phyloP scores from a whole-genome alignment of 345 rosid species.

The Eucalyptus tenuipes region DNA sequence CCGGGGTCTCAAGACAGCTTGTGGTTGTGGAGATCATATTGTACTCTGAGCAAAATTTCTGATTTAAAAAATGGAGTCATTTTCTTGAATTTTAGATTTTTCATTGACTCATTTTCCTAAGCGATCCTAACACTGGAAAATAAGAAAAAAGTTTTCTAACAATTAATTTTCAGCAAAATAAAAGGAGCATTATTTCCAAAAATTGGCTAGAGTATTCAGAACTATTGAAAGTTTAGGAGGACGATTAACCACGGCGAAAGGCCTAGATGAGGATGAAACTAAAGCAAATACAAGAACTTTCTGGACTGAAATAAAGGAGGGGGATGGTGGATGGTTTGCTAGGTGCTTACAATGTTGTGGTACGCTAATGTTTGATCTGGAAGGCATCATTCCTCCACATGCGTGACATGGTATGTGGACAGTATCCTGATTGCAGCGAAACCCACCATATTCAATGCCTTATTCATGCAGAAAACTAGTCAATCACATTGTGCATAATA shows the following conservation, averaged over 20 bases:
- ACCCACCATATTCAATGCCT: slow-evolving; percentile 48
- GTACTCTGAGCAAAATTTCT: neutral
- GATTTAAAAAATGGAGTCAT: neutral
- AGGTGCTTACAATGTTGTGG: slow-evolving; percentile 62
- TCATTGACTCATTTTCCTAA: neutral
- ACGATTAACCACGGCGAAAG: neutral
- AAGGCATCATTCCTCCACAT: slow-evolving; percentile 89
- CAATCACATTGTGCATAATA: neutral
- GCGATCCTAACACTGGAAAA: neutral
- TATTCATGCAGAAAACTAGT: slow-evolving; percentile 2
- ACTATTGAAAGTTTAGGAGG: neutral
- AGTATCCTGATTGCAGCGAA: slow-evolving; percentile 47
- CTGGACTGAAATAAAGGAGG: neutral
- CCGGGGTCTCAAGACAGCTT: neutral
- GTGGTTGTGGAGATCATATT: neutral
- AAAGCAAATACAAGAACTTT: neutral
- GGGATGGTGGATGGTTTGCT: neutral
- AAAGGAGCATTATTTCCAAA: neutral
- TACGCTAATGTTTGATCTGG: slow-evolving; percentile 37
- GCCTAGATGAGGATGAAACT: neutral
- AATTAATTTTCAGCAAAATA: neutral
- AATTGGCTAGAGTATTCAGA: neutral
- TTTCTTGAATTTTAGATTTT: neutral
- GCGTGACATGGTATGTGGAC: slow-evolving; percentile 72
- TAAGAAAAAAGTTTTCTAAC: neutral